phyloP scores from a whole-genome alignment of 116 monocot species.

The Thalassia testudinum region DNA sequence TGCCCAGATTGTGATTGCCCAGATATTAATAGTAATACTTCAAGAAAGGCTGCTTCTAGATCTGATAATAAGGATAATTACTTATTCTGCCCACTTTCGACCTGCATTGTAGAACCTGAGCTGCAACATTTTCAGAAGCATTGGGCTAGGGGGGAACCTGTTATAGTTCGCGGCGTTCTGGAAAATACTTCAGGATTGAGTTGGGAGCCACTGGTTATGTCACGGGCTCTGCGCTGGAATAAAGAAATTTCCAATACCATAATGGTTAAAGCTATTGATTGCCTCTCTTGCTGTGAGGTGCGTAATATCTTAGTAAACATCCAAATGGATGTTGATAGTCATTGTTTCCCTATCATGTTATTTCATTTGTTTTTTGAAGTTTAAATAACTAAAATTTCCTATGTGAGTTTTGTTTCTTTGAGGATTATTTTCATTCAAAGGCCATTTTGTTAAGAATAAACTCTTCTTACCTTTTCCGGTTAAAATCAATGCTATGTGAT shows the following conservation, averaged over 20 bases:
- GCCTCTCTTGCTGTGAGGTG: constrained; percentile 41
- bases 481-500: too few relatives aligned
- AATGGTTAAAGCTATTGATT: constrained; percentile 31
- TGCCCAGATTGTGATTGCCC: constrained; percentile 12
- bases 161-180: constrained; percentile 44
- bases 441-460: too few relatives aligned
- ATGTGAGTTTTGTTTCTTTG: too few relatives aligned
- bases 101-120: constrained; percentile 12
- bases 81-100: constrained; percentile 32
- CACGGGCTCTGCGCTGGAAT: constrained; percentile 28
- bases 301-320: background rate
- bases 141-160: constrained; percentile 43
- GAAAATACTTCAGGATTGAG: constrained; percentile 31
- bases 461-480: too few relatives aligned
- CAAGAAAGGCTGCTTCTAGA: constrained; percentile 24
- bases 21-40: constrained; percentile 5
- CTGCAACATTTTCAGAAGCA: constrained; percentile 42
- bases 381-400: too few relatives aligned
- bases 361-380: background rate
- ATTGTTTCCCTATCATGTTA: background rate
- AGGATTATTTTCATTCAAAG: too few relatives aligned
- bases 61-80: constrained; percentile 26
- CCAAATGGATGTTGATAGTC: too few relatives aligned
- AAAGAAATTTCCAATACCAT: constrained; percentile 9
- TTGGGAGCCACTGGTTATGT: constrained; percentile 66